Percentiles rank a stretch among this genome's conserved stretches.
Conservation (phyloP, 495 filamentous ascomycete genomes). For the Annulohypoxylon nitens region DNA sequence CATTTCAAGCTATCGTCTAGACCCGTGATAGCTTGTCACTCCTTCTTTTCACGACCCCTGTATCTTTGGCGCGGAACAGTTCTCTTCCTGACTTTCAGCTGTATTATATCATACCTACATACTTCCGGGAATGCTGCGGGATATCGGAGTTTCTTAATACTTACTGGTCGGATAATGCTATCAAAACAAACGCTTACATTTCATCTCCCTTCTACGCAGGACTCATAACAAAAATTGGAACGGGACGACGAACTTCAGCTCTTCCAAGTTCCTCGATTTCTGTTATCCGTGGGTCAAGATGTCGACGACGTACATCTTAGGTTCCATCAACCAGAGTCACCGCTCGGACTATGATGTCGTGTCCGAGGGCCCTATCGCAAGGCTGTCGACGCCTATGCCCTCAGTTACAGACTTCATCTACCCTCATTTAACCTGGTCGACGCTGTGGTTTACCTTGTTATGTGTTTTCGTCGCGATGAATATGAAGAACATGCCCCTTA, state of each 20-base stretch:
- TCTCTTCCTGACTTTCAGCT: constrained; percentile 27
- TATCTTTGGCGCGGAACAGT: not conserved
- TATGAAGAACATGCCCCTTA: constrained; percentile 46
- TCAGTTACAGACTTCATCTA: constrained; percentile 35
- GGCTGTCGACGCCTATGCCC: constrained; percentile 27
- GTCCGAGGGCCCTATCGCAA: constrained; percentile 23
- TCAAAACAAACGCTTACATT: constrained; percentile 26
- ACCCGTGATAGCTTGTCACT: constrained; percentile 8
- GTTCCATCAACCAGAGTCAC: constrained; percentile 44
- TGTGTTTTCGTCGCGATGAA: constrained; percentile 42
- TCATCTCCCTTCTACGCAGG: constrained; percentile 22
- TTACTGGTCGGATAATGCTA: constrained; percentile 19
- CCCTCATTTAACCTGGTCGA: constrained; percentile 45
- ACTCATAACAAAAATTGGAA: constrained; percentile 3
- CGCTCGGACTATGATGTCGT: constrained; percentile 34
- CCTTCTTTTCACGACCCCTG: constrained; percentile 18
- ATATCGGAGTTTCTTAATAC: constrained; percentile 18
- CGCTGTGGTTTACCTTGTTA: constrained; percentile 44
- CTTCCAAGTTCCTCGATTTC: constrained; percentile 5
- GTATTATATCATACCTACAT: constrained; percentile 17
- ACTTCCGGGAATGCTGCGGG: constrained; percentile 26
- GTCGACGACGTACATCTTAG: constrained; percentile 46
- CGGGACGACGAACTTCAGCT: not conserved
- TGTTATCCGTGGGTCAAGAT: constrained; percentile 31
- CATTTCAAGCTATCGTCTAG: constrained; percentile 26